Evolutionary conservation across 805 yeast species (phyloP).

Genomic region (Monosporozyma siamensis): DNA sequence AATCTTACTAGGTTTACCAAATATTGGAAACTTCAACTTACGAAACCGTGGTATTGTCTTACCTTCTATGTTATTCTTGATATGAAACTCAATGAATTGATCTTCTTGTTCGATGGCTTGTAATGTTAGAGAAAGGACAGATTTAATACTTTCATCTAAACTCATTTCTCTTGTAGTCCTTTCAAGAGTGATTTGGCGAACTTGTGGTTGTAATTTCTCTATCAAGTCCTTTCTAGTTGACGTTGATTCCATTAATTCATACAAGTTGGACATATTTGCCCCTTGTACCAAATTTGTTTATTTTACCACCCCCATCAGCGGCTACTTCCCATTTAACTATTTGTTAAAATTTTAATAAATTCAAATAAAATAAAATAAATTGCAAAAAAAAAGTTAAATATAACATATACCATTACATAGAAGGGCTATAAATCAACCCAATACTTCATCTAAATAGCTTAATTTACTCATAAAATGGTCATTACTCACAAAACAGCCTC

Average conservation of each 20-base stretch:
- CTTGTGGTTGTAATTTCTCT: constrained; percentile 11
- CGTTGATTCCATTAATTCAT: constrained; percentile 6
- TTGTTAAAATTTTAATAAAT: neutral
- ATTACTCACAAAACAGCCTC: constrained; percentile 67
- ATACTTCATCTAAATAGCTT: constrained; percentile 30
- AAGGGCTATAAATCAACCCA: neutral
- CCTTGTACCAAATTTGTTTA: neutral
- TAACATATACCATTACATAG: neutral
- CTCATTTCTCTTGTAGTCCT: neutral
- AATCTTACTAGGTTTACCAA: constrained; percentile 1
- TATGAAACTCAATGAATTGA: constrained; percentile 6
- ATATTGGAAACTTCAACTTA: constrained; percentile 10
- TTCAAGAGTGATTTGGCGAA: constrained; percentile 11
- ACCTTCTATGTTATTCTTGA: neutral
- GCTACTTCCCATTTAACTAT: neutral
- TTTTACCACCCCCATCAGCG: neutral
- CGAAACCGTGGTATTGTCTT: neutral
- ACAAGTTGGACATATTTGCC: constrained; percentile 3
- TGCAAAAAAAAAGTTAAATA: neutral
- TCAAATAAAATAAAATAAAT: neutral
- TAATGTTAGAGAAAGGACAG: constrained; percentile 12
- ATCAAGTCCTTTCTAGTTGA: constrained; percentile 9
- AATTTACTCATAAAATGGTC: constrained; percentile 60
- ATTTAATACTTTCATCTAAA: constrained; percentile 7
- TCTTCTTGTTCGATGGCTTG: constrained; percentile 19